Evolutionary conservation across 2,329 filamentous ascomycete species (phyloP), one percentile per base, ranked within the genome.

Genomic region (Podosphaera xanthii): DNA sequence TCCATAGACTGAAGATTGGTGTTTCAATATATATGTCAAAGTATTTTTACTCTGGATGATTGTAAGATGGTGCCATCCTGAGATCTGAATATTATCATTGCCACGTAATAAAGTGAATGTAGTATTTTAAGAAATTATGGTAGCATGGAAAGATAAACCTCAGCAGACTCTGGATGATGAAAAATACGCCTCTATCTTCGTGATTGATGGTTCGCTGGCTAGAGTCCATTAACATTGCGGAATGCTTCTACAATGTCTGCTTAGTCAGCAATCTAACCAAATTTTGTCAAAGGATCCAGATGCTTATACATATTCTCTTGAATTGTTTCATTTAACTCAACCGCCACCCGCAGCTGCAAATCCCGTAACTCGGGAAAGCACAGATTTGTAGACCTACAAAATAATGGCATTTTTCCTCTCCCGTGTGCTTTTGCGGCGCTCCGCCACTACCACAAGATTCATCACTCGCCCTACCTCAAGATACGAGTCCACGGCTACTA

Each of bases 401-500:
- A 44, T 14, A 12, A 44, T 44, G 40, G 40, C n/a, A 8, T 44
- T 12, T 3, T 44, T 14, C 5, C 40, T 44, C 40, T 44, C 40
- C 10, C 40, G 40, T 44, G 40, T 44, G 40, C 10, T 44, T 12
- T 44, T 44, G 40, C 40, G 40, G 40, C 40, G 40, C 10, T 12
- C 40, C 40, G 40, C 40, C 40, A 55, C 36, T n/a, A 4, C 30
- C 38, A 35, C 7, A 8, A 36, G 52, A 40, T n/a, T 14, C 10
- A 55, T 55, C 35, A 14, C 4, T 8, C 52, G 36, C 8, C 42
- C 59, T 8, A 58, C 57, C 38, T 61, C 74, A 67, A 78, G 81
- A 68, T 79, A 80, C 74, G 77, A 83, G 73, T 82, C 79, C 65
- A 78, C 77, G 63, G 70, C 76, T 62, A 59, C 71, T 61, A 75